Base-by-base conservation (phyloP, 1,139 yeast genomes). In the Hanseniaspora gamundiae region DNA sequence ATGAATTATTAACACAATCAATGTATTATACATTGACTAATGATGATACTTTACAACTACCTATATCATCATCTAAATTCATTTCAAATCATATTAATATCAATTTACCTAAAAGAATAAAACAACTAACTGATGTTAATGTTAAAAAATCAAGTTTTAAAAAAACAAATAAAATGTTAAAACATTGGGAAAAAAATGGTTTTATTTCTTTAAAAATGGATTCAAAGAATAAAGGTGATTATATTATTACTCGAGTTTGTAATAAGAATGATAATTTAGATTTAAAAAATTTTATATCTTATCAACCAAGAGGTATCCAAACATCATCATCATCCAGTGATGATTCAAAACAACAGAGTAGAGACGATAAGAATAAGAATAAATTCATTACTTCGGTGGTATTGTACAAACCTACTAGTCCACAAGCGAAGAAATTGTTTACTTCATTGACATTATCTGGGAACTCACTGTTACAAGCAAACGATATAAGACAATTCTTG, bases 91-190 rank as follows among this genome's bases (percentile, higher is more conserved):
- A 78, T 54, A 67, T 87, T 13, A 69, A 78, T 52, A 78, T 74
- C 44, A 84, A 86, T 59, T 64, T 88, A n/a, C 94, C 94, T 0
- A 61, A 62, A 38, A 41, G 35, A 17, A 24, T 41, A 1, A 42
- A 43, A n/a, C n/a, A n/a, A 14, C 49, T 52, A 4, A 52, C 54
- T 4, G 76, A 75, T 50, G 73, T 85, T 38, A 78, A 74, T 48
- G 74, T 91, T 54, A 88, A 87, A 61, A 80, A 78, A 54, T 80
- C 95, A 0, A 76, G 88, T 2, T 88, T 94, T 94, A 87, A 83
- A 60, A 91, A 91, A 57, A 77, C 93, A 1, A 73, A 88, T 19
- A 88, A 87, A 60, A 86, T 79, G 55, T 66, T 88, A 45, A 88
- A 86, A 57, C 78, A 82, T 4, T 85, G 87, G 80, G 94, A 83